Base-by-base conservation (phyloP, 352 stramenopile genomes). In the Pythium rishiriense region DNA sequence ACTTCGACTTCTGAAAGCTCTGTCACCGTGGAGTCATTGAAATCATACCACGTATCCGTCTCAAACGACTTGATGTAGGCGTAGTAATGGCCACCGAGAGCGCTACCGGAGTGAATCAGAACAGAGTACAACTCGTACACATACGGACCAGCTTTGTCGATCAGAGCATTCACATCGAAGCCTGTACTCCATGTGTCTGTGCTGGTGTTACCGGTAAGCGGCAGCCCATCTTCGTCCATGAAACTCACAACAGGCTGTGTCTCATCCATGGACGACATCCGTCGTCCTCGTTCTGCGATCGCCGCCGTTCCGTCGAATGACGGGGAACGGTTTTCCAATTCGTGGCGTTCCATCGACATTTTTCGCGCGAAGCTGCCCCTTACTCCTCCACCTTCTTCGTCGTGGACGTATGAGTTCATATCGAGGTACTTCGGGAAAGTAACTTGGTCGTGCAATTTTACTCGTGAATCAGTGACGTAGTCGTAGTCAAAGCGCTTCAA, bases 401-500 rank as follows among this genome's bases (percentile, higher is more conserved):
- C 78, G 53, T 78, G 81, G 31, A 94, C 67, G 53, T 93, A 94
- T 69, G 84, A 86, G 62, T 96, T 96, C 85, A 96, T 96, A 58
- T 94, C 85, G 61, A 95, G 70, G 57, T 93, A 96, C 74, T 93
- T 96, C 15, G 83, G 86, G 51, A 97, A 97, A n/a, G 74, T 83
- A n/a, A 95, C 83, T 46, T 85, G 63, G 57, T 94, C 87, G 72
- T 96, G 86, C 22, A 96, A 51, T 68, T 97, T 97, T 62, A 94
- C 90, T 56, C 84, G 82, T 42, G 84, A 90, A 72, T 94, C 86
- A n/a, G 86, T 95, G 25, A 80, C 74, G 56, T 96, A 97, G 72
- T 97, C 91, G 79, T 96, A 97, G 63, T 97, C 90, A 74, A 91
- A 97, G 41, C 91, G 88, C 66, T 97, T 97, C 22, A 97, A 77